phyloP scores from a whole-genome alignment of 164 flowering plant genomes.

The Malania oleifera region DNA sequence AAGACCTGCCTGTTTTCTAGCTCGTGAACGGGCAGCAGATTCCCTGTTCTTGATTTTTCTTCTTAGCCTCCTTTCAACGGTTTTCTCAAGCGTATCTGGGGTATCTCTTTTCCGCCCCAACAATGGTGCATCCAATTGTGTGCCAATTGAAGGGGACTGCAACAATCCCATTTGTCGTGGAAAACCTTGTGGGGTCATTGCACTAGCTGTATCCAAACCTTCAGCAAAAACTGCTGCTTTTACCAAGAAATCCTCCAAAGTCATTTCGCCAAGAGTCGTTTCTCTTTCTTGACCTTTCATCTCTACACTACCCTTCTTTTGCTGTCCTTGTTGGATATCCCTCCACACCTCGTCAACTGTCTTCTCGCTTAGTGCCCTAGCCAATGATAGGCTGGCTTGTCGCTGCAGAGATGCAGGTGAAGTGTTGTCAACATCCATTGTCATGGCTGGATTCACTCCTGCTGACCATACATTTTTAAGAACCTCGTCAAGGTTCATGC shows the following conservation, averaged over 20 bases:
- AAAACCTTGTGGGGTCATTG: constrained; percentile 16
- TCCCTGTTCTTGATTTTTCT: constrained; percentile 70
- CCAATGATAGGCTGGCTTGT: constrained; percentile 34
- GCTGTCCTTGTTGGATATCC: constrained; percentile 45
- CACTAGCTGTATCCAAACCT: constrained; percentile 22
- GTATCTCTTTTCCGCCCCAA: constrained; percentile 34
- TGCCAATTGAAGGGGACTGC: constrained; percentile 32
- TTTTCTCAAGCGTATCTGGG: constrained; percentile 34
- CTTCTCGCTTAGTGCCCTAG: constrained; percentile 43
- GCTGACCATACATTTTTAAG: constrained; percentile 44
- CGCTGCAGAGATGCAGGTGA: constrained; percentile 26
- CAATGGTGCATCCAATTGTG: constrained; percentile 31
- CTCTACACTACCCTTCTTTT: constrained; percentile 25
- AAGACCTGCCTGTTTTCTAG: constrained; percentile 52
- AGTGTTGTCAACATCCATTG: constrained; percentile 19
- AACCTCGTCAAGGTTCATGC: constrained; percentile 60
- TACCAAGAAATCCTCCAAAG: constrained; percentile 61
- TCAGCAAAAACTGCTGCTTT: constrained; percentile 49
- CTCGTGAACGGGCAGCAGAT: constrained; percentile 73
- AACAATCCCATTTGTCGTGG: constrained; percentile 25
- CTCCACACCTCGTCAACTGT: constrained; percentile 61
- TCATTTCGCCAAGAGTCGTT: constrained; percentile 37
- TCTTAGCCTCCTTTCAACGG: constrained; percentile 53
- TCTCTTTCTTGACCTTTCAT: constrained; percentile 25
- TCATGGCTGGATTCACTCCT: constrained; percentile 25